Conservation (phyloP, 2,329 filamentous ascomycete genomes). For the Cladophialophora immunda region DNA sequence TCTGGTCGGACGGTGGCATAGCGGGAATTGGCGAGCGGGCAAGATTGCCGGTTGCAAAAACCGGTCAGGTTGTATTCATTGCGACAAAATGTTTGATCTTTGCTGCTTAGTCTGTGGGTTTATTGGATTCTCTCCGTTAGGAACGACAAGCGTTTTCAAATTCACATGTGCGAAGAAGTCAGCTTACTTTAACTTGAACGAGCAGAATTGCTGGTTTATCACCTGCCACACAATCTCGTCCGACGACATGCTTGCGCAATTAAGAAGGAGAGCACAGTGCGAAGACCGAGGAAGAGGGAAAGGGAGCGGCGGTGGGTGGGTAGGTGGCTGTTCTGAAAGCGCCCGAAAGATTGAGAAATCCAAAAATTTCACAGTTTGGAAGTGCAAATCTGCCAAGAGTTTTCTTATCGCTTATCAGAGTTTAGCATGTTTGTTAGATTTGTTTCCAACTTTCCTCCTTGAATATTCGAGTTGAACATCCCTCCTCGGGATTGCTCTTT, state of each 20-base stretch:
- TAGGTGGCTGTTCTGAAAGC: not conserved
- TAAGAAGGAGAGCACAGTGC: not conserved
- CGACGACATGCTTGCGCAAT: conserved; percentile 71
- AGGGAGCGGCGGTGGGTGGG: not conserved
- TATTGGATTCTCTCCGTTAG: conserved; percentile 20
- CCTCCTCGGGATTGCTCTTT: too few species aligned
- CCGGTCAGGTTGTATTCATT: conserved; percentile 91
- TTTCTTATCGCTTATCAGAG: conserved; percentile 25
- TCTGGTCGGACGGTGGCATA: conserved; percentile 92
- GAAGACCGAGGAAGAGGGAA: not conserved
- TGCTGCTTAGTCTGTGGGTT: conserved; percentile 70
- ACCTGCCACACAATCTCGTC: conserved; percentile 98
- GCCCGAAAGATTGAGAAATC: conserved; percentile 10
- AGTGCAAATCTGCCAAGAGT: conserved; percentile 24
- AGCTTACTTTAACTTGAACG: conserved; percentile 87
- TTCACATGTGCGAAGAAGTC: not conserved
- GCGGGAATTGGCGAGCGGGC: conserved; percentile 87
- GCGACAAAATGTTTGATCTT: conserved; percentile 91
- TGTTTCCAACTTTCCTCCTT: not conserved
- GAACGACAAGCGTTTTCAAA: conserved; percentile 5
- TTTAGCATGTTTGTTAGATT: conserved; percentile 14
- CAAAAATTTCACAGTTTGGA: conserved; percentile 18
- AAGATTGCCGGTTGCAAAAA: conserved; percentile 85
- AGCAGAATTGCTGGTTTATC: conserved; percentile 94
- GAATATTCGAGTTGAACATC: too few species aligned